Evolutionary conservation across 257 asterid species (phyloP), one percentile per base, ranked within the genome.

Genomic region (Lantana camara): DNA sequence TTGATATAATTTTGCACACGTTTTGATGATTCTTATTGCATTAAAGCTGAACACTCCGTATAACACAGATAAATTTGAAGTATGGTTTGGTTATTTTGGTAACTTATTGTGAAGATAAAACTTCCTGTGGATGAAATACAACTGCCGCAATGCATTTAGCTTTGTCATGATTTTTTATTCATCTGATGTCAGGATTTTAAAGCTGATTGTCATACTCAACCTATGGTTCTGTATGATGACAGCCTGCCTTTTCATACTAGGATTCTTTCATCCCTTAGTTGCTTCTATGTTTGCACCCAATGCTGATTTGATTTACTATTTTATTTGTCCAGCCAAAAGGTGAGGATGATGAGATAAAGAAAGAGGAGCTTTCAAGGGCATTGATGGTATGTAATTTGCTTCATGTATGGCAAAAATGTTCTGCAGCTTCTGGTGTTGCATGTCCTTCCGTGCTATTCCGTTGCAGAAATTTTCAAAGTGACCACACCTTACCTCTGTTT

Each of bases 331-430:
- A 93, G 99, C 84, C 82, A 23, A 83, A 80, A 54, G 86, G 76
- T 45, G 92, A 81, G 68, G 95, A 84, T 66, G 85, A 73, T 63
- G 92, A 60, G 64, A 74, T 77, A 71, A 81, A 77, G 78, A 88
- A 74, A 67, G 96, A 77, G 76, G 91, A 85, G 73, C 94, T 90
- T 54, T 85, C 99, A 60, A 77, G 74, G 80, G 95, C 95, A 64
- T 81, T 94, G 70, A 84, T 84, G 99, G 99, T 94, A 78, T 71
- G 94, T 47, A 24, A 60, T 59, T 71, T 24, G 49, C 63, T 75
- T 55, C 65, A 59, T 52, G 42, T 67, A 12, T 16, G 51, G 37
- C 22, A 9, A 54, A 44, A 65, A 21, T 59, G 34, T n/a, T 40
- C 19, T 75, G 42, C 42, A 55, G 60, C 75, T 74, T 27, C 32